Evolutionary conservation across 2,329 filamentous ascomycete species (phyloP), one percentile per base, ranked within the genome.

Genomic region (Basipetospora chlamydospora): DNA sequence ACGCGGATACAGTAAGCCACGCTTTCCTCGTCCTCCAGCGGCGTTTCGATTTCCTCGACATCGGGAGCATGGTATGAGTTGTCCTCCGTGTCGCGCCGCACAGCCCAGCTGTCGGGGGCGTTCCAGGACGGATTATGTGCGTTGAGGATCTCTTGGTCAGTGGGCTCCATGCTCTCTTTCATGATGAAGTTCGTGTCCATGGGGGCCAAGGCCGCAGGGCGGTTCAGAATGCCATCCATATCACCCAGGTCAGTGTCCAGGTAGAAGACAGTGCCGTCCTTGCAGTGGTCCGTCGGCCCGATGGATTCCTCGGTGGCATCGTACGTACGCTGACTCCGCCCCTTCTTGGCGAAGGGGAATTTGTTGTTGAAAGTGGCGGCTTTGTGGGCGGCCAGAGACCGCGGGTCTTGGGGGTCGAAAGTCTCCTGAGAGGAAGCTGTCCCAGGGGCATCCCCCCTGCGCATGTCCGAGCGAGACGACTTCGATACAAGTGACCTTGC

Each of bases 21-120:
- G 50, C 84, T 82, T 53, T 88, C 80, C 38, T 88, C 81, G 2
- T 77, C 71, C 34, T 73, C 72, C 6, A 73, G 66, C n/a, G 74
- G 68, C 9, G 30, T 25, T 32, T 73, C 77, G 20, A 69, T 63
- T 38, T 88, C 80, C 43, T 86, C 80, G 11, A 71, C 62, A 39
- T 85, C 80, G 2, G 65, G 60, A 4, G 53, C 59, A 46, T 63
- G 69, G 45, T 53, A 50, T n/a, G 67, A 62, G 42, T 69, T 70
- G 38, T 84, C 80, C 46, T 85, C 77, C 6, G 71, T 73, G 30
- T 67, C 67, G 41, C 76, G 77, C 46, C 82, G 83, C 18, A 96
- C 88, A 35, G 83, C 86, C 90, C 90, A 98, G 53, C 87, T 95
- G 55, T 96, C 88, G 1, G 90, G 88, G 3, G 87, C 87, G 54